Evolutionary conservation across 1,284 basidiomycete species (phyloP).

Genomic region (Rhodotorula mucilaginosa): DNA sequence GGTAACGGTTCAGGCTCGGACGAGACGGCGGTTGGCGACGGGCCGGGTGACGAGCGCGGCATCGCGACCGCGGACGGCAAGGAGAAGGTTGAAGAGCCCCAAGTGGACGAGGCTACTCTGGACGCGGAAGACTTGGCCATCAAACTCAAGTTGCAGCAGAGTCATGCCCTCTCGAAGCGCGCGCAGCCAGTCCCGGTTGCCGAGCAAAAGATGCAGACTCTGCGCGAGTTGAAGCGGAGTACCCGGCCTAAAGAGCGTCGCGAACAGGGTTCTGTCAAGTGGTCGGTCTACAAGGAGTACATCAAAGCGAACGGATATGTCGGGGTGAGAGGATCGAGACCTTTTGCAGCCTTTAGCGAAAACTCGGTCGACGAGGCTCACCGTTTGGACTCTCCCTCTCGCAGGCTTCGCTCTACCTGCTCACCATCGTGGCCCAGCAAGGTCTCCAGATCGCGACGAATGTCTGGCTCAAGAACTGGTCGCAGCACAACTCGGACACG

Average conservation of each 20-base stretch:
- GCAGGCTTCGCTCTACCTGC: slow-evolving; percentile 61
- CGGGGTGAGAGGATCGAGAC: no score
- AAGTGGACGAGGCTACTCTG: slow-evolving; percentile 43
- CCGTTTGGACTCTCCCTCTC: no score
- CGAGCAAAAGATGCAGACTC: slow-evolving; percentile 36
- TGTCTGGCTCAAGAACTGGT: slow-evolving; percentile 73
- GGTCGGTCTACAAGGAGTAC: slow-evolving; percentile 72
- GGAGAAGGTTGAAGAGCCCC: slow-evolving; percentile 33
- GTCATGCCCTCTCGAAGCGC: slow-evolving; percentile 25
- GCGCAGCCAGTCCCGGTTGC: slow-evolving; percentile 35
- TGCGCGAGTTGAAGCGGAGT: slow-evolving; percentile 44
- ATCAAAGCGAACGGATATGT: slow-evolving; percentile 71
- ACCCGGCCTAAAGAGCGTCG: slow-evolving; percentile 62
- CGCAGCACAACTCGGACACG: slow-evolving; percentile 65
- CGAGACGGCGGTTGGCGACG: slow-evolving; percentile 51
- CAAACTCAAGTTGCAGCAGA: slow-evolving; percentile 33
- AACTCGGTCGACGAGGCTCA: no score
- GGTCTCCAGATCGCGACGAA: slow-evolving; percentile 58
- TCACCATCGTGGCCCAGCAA: slow-evolving; percentile 57
- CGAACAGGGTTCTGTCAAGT: slow-evolving; percentile 79
- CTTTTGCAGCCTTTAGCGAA: no score
- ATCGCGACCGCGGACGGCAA: slow-evolving; percentile 15
- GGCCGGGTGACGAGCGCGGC: slow-evolving; percentile 52
- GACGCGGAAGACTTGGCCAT: slow-evolving; percentile 45
- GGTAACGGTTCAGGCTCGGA: slow-evolving; percentile 22